phyloP scores from a whole-genome alignment of 495 filamentous ascomycete species.

The Hypoxylon subgilvum region DNA sequence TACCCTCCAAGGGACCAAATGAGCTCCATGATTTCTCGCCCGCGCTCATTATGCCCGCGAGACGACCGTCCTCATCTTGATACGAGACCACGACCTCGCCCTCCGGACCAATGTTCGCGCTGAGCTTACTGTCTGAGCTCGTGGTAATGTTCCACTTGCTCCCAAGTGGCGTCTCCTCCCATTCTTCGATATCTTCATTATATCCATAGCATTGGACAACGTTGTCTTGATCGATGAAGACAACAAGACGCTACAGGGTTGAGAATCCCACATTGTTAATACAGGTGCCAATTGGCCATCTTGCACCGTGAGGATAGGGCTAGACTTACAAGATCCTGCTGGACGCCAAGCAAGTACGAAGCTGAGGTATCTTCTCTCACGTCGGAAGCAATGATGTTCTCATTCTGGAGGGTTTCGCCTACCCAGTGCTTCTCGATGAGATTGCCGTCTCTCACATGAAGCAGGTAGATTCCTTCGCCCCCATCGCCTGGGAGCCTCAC shows the following conservation, averaged over 20 bases:
- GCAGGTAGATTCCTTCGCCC: conserved; percentile 17
- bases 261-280: not conserved
- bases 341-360: conserved; percentile 15
- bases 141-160: conserved; percentile 21
- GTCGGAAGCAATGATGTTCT: conserved; percentile 20
- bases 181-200: conserved; percentile 26
- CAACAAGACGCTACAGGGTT: conserved; percentile 16
- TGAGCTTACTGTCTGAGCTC: conserved; percentile 16
- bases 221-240: conserved; percentile 22
- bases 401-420: conserved; percentile 10
- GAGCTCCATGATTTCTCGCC: conserved; percentile 7
- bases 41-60: conserved; percentile 15
- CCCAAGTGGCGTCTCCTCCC: conserved; percentile 27
- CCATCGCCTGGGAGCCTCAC: conserved; percentile 6
- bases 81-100: conserved; percentile 26
- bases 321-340: conserved; percentile 9
- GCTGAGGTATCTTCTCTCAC: conserved; percentile 25
- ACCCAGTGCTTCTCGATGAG: conserved; percentile 31
- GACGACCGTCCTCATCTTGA: conserved; percentile 15
- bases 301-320: not conserved
- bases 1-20: conserved; percentile 15
- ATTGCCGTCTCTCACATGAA: conserved; percentile 22
- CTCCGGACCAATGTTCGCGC: conserved; percentile 11
- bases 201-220: conserved; percentile 24
- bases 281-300: not conserved